Evolutionary conservation across 1,139 yeast genomes (phyloP).

Genomic region (Protomyces inouyei): DNA sequence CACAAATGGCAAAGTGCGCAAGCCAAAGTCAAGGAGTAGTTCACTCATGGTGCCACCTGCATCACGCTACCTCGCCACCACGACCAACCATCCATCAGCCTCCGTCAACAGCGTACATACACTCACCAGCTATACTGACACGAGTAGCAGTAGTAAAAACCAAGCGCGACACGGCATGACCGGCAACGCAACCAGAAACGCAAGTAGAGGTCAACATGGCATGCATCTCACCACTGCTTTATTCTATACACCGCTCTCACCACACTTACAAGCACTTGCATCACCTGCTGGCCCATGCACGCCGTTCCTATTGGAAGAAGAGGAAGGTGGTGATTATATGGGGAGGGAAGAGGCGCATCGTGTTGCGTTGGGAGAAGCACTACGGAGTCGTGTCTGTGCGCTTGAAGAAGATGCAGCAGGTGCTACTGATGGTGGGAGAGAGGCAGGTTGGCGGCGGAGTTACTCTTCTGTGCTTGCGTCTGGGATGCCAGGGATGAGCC

Average conservation of each 20-base stretch:
- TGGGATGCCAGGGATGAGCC: not conserved
- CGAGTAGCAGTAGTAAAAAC: too few species aligned
- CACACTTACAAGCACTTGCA: not conserved
- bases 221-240: not conserved
- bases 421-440: not conserved
- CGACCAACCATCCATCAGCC: too few species aligned
- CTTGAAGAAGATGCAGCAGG: not conserved
- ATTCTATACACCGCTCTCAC: not conserved
- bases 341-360: too few species aligned
- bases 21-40: not conserved
- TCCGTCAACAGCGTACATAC: too few species aligned
- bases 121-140: too few species aligned
- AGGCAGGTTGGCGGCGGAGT: not conserved
- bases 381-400: too few species aligned
- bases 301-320: not conserved
- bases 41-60: not conserved
- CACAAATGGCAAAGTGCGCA: not conserved
- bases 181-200: too few species aligned
- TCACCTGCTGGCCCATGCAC: not conserved
- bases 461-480: not conserved
- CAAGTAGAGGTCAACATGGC: too few species aligned
- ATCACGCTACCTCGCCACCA: too few species aligned
- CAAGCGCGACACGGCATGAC: too few species aligned
- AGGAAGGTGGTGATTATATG: not conserved
- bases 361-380: too few species aligned